These are phyloP conservation scores for Globisporangium viniferum DNA, from an alignment of 352 stramenopile genomes.

Conservation along the genomic window DNA sequence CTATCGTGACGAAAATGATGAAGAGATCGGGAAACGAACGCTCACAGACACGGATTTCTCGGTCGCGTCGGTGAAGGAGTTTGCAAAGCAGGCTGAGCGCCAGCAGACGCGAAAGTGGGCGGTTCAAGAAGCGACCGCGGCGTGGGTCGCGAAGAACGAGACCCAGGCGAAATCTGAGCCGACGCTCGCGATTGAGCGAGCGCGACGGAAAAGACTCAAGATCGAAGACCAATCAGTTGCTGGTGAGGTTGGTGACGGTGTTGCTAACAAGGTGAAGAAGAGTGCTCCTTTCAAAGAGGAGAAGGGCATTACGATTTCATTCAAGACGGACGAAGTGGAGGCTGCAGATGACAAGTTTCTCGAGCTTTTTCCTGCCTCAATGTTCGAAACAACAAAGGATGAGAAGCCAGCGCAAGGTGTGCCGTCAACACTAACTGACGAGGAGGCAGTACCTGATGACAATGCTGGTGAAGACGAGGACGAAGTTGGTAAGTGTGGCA, in stretches of 20 bases:
- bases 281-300: constrained; percentile 11
- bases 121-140: constrained; percentile 26
- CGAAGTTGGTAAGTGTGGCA: constrained; percentile 34
- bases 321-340: constrained; percentile 45
- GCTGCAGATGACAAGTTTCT: constrained; percentile 19
- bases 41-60: constrained; percentile 37
- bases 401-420: neutral
- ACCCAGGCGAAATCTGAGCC: constrained; percentile 39
- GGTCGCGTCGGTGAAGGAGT: constrained; percentile 23
- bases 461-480: constrained; percentile 33
- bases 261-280: neutral
- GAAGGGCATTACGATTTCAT: constrained; percentile 34
- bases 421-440: neutral
- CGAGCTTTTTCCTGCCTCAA: constrained; percentile 35
- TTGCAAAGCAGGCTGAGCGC: constrained; percentile 22
- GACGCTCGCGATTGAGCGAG: constrained; percentile 41
- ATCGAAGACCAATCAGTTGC: neutral
- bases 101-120: constrained; percentile 25
- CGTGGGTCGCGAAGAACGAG: constrained; percentile 40
- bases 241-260: neutral
- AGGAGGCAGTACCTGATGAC: neutral
- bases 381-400: constrained; percentile 16
- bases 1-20: constrained; percentile 16
- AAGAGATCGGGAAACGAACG: constrained; percentile 20
- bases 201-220: constrained; percentile 28